These are phyloP conservation scores for Cyathus striatus DNA, from an alignment of 768 basidiomycete species.

Conservation along the genomic window DNA sequence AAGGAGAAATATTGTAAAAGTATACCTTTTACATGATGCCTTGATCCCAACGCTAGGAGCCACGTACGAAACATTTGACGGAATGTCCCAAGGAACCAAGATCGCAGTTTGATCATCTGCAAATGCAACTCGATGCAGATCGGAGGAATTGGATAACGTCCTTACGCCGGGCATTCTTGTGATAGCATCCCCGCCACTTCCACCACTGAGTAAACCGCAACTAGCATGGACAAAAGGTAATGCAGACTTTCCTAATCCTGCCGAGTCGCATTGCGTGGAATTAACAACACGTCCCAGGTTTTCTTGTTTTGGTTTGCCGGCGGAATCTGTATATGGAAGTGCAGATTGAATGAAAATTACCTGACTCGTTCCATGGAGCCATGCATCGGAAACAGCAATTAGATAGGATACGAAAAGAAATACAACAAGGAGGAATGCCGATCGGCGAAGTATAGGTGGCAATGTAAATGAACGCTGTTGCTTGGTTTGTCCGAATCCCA, in stretches of 20 bases:
- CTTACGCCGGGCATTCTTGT: not conserved
- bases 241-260: too few species aligned
- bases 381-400: not conserved
- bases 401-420: not conserved
- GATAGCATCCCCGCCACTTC: too few species aligned
- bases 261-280: too few species aligned
- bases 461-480: too few species aligned
- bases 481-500: too few species aligned
- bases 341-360: not conserved
- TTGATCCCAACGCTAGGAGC: not conserved
- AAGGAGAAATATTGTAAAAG: too few species aligned
- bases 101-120: not conserved
- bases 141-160: not conserved
- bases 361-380: not conserved
- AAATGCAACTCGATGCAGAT: not conserved
- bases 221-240: too few species aligned
- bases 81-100: not conserved
- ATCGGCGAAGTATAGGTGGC: not conserved
- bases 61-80: not conserved
- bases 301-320: too few species aligned
- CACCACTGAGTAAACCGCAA: too few species aligned
- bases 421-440: not conserved
- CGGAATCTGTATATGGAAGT: not conserved
- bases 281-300: too few species aligned
- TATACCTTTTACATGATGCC: not conserved